Base-by-base conservation (phyloP, 805 yeast species). In the Candida easanensis region DNA sequence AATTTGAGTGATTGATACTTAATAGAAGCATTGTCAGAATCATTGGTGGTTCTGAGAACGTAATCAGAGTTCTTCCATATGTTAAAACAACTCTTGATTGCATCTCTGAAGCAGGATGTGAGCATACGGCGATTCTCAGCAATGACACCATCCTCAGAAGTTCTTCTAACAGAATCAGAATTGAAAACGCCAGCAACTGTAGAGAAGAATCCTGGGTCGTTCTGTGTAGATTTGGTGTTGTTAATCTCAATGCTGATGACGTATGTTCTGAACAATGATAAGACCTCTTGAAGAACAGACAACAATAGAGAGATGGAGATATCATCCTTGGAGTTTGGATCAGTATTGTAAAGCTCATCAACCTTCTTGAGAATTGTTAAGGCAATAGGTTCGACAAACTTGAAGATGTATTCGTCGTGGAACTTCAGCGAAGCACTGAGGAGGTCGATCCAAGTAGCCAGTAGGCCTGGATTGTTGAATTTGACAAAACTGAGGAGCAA, bases 141-240 rank as follows among this genome's bases (percentile, higher is more conserved):
- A 17, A 33, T n/a, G 9, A 42, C 38, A 2, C 13, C 20, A 20
- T 41, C 46, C n/a, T 23, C 42, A 13, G 45, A 31, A 2, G 13
- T 16, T n/a, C 40, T 34, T 37, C 26, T 46, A 2, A 17, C 26
- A 1, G 86, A 71, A 49, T 86, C 95, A 13, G 80, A 77, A 42
- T 78, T 83, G 56, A 86, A 84, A 0, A 86, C 95, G 2, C 93
- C 93, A 49, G 83, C 85, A 41, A 86, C 84, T 41, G 83, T 83
- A 38, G 64, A 68, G 34, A 59, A 57, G 39, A 57, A 57, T 42
- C 53, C 85, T 70, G 62, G 82, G 76, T 17, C 88, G 77, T 19
- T 74, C 60, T 33, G 76, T 78, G 50, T 25, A 4, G 15, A 13
- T 19, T 42, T 46, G 11, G 43, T 37, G 40, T 42, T 44, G 48